Evolutionary conservation across 495 filamentous ascomycete species (phyloP).

Genomic region (Arthonia radiata): DNA sequence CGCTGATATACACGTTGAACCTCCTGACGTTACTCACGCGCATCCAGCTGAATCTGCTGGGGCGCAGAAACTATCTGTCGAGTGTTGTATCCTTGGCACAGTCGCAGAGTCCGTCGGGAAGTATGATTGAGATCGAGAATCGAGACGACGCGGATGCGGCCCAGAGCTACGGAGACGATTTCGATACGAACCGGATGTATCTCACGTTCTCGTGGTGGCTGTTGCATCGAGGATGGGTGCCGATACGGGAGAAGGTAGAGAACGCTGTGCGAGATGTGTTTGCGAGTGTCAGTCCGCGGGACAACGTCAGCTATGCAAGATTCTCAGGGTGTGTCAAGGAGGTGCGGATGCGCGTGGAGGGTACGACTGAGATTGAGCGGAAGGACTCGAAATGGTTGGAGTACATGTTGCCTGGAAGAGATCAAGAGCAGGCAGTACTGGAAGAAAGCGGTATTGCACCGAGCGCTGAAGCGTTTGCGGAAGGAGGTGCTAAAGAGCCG

Average conservation of each 20-base stretch:
- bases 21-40: slow-evolving; percentile 79
- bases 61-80: slow-evolving; percentile 79
- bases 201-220: slow-evolving; percentile 97
- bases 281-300: slow-evolving; percentile 59
- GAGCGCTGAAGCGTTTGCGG: slow-evolving; percentile 4
- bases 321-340: slow-evolving; percentile 56
- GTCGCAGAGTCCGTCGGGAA: slow-evolving; percentile 24
- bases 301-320: slow-evolving; percentile 54
- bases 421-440: slow-evolving; percentile 60
- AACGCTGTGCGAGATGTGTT: slow-evolving; percentile 65
- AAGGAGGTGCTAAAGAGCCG: slow-evolving; percentile 7
- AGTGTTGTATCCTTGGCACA: slow-evolving; percentile 76
- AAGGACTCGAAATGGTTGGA: slow-evolving; percentile 52
- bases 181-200: slow-evolving; percentile 81
- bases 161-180: slow-evolving; percentile 66
- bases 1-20: slow-evolving; percentile 71
- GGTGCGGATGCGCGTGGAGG: slow-evolving; percentile 66
- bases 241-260: slow-evolving; percentile 55
- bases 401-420: slow-evolving; percentile 53
- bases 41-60: slow-evolving; percentile 91
- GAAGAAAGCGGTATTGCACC: slow-evolving; percentile 47
- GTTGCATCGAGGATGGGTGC: slow-evolving; percentile 68
- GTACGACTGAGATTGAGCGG: slow-evolving; percentile 35
- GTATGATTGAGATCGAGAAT: slow-evolving; percentile 73
- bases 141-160: slow-evolving; percentile 60